Percentiles rank a stretch among this genome's conserved stretches.
Evolutionary conservation across 2,329 filamentous ascomycete species (phyloP).

Genomic region (Dothideomycetes sp.): DNA sequence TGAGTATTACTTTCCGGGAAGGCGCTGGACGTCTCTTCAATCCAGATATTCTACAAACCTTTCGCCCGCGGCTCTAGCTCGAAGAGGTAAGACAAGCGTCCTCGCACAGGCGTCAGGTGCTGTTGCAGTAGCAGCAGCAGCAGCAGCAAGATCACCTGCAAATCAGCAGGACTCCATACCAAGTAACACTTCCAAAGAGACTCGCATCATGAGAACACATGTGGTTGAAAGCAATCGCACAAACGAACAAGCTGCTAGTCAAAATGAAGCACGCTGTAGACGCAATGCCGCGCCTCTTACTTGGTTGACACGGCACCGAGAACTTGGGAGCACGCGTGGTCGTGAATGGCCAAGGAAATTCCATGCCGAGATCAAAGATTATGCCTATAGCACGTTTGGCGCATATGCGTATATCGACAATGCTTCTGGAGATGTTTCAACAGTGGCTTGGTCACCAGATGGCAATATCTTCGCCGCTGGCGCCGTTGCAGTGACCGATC

Average conservation of each 20-base stretch:
- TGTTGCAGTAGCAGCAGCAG: too few species aligned
- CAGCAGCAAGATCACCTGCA: too few species aligned
- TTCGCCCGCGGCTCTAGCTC: too few species aligned
- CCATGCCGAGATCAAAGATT: not conserved
- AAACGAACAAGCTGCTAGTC: too few species aligned
- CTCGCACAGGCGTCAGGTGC: too few species aligned
- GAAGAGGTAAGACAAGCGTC: too few species aligned
- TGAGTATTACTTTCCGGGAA: not conserved
- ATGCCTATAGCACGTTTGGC: slow-evolving; percentile 30
- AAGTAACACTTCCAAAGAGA: too few species aligned
- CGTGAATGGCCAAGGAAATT: slow-evolving; percentile 6
- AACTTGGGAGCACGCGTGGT: not conserved
- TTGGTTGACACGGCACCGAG: slow-evolving; percentile 4
- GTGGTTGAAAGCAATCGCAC: not conserved
- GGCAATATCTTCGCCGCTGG: slow-evolving; percentile 48
- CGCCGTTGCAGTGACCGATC: slow-evolving; percentile 47
- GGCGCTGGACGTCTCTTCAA: slow-evolving; percentile 4
- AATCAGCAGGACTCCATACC: too few species aligned
- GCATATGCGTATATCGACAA: slow-evolving; percentile 44
- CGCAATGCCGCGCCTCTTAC: not conserved
- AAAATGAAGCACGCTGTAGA: too few species aligned
- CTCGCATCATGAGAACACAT: too few species aligned
- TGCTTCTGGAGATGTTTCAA: slow-evolving; percentile 49
- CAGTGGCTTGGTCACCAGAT: slow-evolving; percentile 48
- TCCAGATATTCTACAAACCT: slow-evolving; percentile 1